Base-by-base conservation (phyloP, 2,329 filamentous ascomycete genomes). In the Xylariomycetidae sp. region DNA sequence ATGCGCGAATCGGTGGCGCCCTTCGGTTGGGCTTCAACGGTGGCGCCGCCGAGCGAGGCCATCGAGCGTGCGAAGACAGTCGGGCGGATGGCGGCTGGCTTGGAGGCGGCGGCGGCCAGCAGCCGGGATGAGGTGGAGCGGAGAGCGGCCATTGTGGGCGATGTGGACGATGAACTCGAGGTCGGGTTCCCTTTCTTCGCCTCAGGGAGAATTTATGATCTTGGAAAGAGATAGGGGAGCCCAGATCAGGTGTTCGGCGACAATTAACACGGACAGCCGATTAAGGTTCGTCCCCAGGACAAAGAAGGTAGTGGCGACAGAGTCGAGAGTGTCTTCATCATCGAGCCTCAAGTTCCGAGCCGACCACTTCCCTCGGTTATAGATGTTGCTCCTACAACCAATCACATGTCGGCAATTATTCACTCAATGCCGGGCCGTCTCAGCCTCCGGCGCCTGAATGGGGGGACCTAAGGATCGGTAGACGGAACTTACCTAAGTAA, bases 21-120 rank as follows among this genome's bases (percentile, higher is more conserved):
- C 53, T 70, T 72, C 35, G 83, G 72, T 50, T 84, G 74, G 47
- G 76, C 63, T 37, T 76, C 66, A 31, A 76, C 74, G 30, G 77
- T 72, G 22, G 77, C 72, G 59, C 82, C 62, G 54, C 65, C 67
- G 44, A 74, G 63, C 3, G 72, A 65, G 35, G 73, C 73, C 66
- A 77, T 73, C 40, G 68, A 66, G 41, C 72, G 70, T 31, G 63
- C 50, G 45, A 68, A 63, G 49, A 64, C 57, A 41, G 61, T 60
- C 43, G 60, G 62, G 33, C 56, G 56, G 43, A 58, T 50, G 19
- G 43, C 39, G 15, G 40, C 27, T 30, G 58, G 65, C 54, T 58
- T 60, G 45, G 50, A 55, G 47, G 63, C 52, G 47, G 65, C 58
- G 48, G 67, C 59, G 58, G 65, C 68, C 47, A 78, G 50, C 39